Percentiles rank a stretch among this genome's conserved stretches.
Evolutionary conservation across 176 grass and related monocot genomes (phyloP).

Genomic region (Ampelocalamus luodianensis): DNA sequence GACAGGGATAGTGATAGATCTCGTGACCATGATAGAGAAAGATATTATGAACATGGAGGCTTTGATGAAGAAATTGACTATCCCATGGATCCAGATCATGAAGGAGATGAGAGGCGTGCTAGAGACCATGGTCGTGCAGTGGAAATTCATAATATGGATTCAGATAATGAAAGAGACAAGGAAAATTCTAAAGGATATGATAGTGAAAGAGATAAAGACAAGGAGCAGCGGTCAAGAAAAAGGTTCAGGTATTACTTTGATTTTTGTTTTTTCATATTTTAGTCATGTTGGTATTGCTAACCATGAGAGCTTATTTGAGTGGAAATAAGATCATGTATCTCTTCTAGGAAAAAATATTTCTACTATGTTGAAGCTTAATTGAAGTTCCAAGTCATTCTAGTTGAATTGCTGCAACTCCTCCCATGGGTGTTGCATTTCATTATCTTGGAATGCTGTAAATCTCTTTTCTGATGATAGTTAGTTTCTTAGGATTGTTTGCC

Average conservation of each 20-base stretch:
- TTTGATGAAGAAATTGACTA: conserved; percentile 64
- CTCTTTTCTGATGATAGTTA: conserved; percentile 1
- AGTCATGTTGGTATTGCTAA: conserved; percentile 28
- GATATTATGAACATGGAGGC: conserved; percentile 64
- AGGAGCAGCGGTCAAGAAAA: conserved; percentile 64
- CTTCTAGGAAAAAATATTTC: conserved; percentile 12
- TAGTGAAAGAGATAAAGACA: conserved; percentile 54
- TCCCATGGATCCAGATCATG: conserved; percentile 65
- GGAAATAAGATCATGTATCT: background rate
- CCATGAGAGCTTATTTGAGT: background rate
- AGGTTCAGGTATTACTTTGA: conserved; percentile 50
- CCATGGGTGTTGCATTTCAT: background rate
- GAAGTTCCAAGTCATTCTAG: background rate
- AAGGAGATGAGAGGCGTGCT: conserved; percentile 55
- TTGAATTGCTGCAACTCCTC: conserved; percentile 12
- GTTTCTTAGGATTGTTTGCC: background rate
- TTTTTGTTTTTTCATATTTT: conserved; percentile 29
- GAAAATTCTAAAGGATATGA: conserved; percentile 57
- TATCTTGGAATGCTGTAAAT: conserved; percentile 1
- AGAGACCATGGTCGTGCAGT: conserved; percentile 57
- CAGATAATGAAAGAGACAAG: conserved; percentile 61
- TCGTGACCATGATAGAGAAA: conserved; percentile 68
- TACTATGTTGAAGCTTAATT: conserved; percentile 9
- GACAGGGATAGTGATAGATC: conserved; percentile 73
- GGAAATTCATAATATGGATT: conserved; percentile 58